Evolutionary conservation across 352 stramenopile genomes (phyloP), one percentile per base, ranked within the genome.

Genomic region (Globisporangium emineosum): DNA sequence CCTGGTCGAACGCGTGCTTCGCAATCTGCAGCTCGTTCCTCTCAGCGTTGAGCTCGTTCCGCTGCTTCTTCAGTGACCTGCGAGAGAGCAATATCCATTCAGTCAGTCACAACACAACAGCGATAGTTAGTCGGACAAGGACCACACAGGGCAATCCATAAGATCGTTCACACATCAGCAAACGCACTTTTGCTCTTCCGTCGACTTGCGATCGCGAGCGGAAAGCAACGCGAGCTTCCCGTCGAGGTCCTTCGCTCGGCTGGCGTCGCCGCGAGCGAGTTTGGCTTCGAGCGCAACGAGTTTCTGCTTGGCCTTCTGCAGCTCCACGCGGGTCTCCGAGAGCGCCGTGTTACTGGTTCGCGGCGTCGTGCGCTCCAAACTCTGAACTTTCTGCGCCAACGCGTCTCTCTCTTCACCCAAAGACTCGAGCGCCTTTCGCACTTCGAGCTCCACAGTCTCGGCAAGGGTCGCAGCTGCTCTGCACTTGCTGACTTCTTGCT

Each of bases 241-340:
- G n/a, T 86, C 76, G 10, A 70, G 32, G 60, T 89, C 74, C 45
- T 71, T 86, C 43, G 49, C 52, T 37, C 72, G 65, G 12, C 64
- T 60, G 23, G 21, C 67, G 21, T 78, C 65, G 1, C 47, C 56
- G 27, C 67, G 69, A 29, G 55, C 67, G 64, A 85, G 45, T 45
- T 82, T 76, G 2, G 77, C 72, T 65, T 90, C 79, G 1, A 90
- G 62, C 6, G 57, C 25, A 0, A 62, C 57, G 27, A 87, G 83
- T 57, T 81, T 86, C 30, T 81, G 70, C 55, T 77, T 77, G 8
- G 81, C 81, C 19, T 75, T 79, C 55, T 84, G 72, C n/a, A 90
- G 42, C 35, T 89, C 81, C 2, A 75, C 76, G 13, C 81, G 73
- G 0, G 68, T 55, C 29, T 77, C 67, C 17, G 71, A 73, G 19